A percentile compares a stretch with the other conserved stretches of the same genome.
These are phyloP conservation scores for Bremia lactucae DNA, from an alignment of 352 stramenopile genomes.

Conservation along the genomic window DNA sequence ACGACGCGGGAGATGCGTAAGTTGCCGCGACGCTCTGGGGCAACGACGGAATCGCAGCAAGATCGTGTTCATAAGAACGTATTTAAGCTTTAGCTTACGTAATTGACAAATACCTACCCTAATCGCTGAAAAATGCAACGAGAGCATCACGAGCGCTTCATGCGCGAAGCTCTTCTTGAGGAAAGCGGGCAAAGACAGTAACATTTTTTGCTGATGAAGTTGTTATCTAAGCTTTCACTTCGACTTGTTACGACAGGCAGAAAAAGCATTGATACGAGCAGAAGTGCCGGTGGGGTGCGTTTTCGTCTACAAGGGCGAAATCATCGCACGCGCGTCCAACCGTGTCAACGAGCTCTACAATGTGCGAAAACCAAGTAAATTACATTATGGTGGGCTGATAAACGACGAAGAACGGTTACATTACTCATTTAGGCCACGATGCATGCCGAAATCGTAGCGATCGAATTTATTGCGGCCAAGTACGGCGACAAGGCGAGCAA, in stretches of 20 bases:
- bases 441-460: conserved; percentile 87
- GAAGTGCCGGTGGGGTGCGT: conserved; percentile 89
- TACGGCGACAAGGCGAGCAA: conserved; percentile 29
- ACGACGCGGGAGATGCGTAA: conserved; percentile 18
- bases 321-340: conserved; percentile 81
- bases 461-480: conserved; percentile 58
- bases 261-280: conserved; percentile 55
- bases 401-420: no score
- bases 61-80: conserved; percentile 18
- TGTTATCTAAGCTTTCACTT: neutral
- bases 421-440: conserved; percentile 57
- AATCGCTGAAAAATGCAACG: conserved; percentile 11
- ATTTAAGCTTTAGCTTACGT: no score
- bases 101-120: conserved; percentile 5
- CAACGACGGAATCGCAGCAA: conserved; percentile 22
- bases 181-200: conserved; percentile 14
- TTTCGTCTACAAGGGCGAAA: conserved; percentile 69
- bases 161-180: conserved; percentile 62
- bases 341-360: conserved; percentile 84
- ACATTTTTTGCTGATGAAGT: neutral
- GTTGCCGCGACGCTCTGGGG: conserved; percentile 4
- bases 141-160: conserved; percentile 45
- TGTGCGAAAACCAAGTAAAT: conserved; percentile 17
- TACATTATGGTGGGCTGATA: no score
- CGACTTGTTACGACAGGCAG: conserved; percentile 32